Evolutionary conservation across 2,329 filamentous ascomycete genomes (phyloP), one percentile per base, ranked within the genome.

Genomic region (Colletotrichum zoysiae): DNA sequence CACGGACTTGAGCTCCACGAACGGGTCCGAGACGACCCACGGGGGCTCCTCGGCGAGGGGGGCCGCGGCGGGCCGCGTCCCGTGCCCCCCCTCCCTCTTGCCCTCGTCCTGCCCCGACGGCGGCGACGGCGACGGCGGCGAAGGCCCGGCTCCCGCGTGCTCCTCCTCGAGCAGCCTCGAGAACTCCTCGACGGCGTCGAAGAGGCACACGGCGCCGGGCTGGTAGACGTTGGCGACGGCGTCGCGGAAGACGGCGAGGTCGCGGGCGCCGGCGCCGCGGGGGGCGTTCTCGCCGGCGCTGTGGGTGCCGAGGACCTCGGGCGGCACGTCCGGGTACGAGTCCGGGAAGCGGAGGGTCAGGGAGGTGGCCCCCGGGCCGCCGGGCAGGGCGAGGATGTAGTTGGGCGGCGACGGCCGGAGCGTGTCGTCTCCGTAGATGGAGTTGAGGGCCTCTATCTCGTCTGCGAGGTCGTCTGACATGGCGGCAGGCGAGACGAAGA

Each of bases 111-210:
- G 9, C 44, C n/a, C 44, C 30, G 38, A 38, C n/a, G 57, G 55
- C 30, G 40, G 59, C 20, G n/a, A 20, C 18, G 70, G 62, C 3
- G 48, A 53, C 53, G 35, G 30, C 30, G 30, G 50, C 66, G 66
- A 50, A 18, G 70, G 63, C 1, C 72, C 71, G 2, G 65, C 75
- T 1, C 64, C 65, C 7, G 72, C 70, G 20, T 69, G 65, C 20
- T 48, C n/a, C 44, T 50, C 73, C 33, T 66, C 74, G 9, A 73
- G 77, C 23, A 70, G 73, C 62, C 74, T 71, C 35, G 70, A 63
- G 56, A 92, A 83, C 77, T 93, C 92, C 77, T 97, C 95, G 48
- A 98, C 87, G n/a, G 97, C 87, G 79, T 98, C 95, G 77, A 95
- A 99, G 3, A 99, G 84, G 77, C 95, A 98, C 30, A 97, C 94